Percentiles rank a stretch among this genome's conserved stretches.
phyloP scores from a whole-genome alignment of 495 filamentous ascomycete genomes.

The Talaromyces nanjingensis region DNA sequence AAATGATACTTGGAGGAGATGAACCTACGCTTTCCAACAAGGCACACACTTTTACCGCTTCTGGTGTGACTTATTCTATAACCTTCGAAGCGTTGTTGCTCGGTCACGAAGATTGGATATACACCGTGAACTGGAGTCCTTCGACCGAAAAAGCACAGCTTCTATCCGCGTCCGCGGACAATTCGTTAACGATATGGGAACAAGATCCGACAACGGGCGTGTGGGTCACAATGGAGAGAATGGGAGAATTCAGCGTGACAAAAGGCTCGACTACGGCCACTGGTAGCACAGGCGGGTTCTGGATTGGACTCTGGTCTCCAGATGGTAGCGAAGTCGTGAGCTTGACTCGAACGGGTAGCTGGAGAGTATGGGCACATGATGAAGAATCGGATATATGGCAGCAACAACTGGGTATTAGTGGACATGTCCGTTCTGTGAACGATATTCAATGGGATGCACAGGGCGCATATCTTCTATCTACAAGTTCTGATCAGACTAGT shows the following conservation, averaged over 20 bases:
- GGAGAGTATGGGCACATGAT: slow-evolving; percentile 71
- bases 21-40: slow-evolving; percentile 72
- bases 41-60: slow-evolving; percentile 61
- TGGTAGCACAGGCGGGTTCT: slow-evolving; percentile 91
- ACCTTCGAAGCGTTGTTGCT: slow-evolving; percentile 94
- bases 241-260: slow-evolving; percentile 88
- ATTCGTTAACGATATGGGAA: slow-evolving; percentile 89
- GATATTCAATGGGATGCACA: slow-evolving; percentile 77
- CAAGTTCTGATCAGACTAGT: slow-evolving; percentile 91
- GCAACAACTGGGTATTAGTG: slow-evolving; percentile 69
- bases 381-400: slow-evolving; percentile 57
- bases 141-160: slow-evolving; percentile 55
- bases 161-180: slow-evolving; percentile 89
- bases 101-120: slow-evolving; percentile 98
- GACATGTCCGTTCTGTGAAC: slow-evolving; percentile 73
- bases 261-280: slow-evolving; percentile 95
- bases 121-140: slow-evolving; percentile 70
- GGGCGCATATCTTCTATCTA: slow-evolving; percentile 81
- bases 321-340: slow-evolving; percentile 65
- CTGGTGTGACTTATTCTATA: slow-evolving; percentile 57
- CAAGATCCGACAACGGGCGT: slow-evolving; percentile 75
- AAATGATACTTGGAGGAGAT: slow-evolving; percentile 54
- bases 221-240: slow-evolving; percentile 75
- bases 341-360: slow-evolving; percentile 85
- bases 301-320: slow-evolving; percentile 91